These are phyloP conservation scores for Cladorrhinum sp. DNA, from an alignment of 2,329 filamentous ascomycete genomes.

Conservation along the genomic window DNA sequence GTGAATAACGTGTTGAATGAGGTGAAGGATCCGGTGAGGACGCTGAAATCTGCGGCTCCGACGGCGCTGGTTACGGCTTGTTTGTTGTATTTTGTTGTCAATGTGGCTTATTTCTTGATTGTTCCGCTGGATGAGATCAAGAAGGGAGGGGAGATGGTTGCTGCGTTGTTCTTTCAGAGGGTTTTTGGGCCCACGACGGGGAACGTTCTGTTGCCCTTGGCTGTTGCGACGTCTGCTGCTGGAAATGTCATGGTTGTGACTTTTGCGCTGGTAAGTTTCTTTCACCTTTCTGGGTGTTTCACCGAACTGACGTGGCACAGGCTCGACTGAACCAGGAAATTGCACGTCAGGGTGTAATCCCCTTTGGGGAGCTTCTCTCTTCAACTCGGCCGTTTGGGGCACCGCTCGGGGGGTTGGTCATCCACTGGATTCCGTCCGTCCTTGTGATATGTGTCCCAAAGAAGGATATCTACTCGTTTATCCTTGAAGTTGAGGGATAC, in stretches of 20 bases:
- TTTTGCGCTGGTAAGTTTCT: conserved; percentile 58
- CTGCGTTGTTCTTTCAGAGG: conserved; percentile 63
- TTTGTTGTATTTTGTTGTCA: conserved; percentile 63
- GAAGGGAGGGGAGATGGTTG: conserved; percentile 63
- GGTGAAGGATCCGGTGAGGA: conserved; percentile 64
- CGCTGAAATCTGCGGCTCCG: conserved; percentile 59
- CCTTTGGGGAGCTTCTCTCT: conserved; percentile 57
- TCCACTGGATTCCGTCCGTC: conserved; percentile 66
- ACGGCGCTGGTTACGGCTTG: conserved; percentile 60
- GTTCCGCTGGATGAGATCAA: conserved; percentile 66
- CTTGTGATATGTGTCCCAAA: conserved; percentile 65
- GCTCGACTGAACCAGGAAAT: conserved; percentile 70
- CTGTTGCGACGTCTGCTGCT: conserved; percentile 63
- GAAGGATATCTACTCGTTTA: conserved; percentile 67
- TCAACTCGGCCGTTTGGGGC: conserved; percentile 65
- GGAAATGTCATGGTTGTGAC: conserved; percentile 73
- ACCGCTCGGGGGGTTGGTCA: conserved; percentile 63
- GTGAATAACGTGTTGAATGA: conserved; percentile 70
- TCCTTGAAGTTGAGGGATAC: conserved; percentile 69
- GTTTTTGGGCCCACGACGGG: conserved; percentile 60
- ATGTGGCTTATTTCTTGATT: conserved; percentile 60
- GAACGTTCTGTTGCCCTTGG: conserved; percentile 55
- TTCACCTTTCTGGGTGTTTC: background rate
- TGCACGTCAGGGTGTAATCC: conserved; percentile 67
- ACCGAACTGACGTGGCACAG: conserved; percentile 34